Evolutionary conservation across 345 rosid genomes (phyloP).

Genomic region (Theobroma cacao): DNA sequence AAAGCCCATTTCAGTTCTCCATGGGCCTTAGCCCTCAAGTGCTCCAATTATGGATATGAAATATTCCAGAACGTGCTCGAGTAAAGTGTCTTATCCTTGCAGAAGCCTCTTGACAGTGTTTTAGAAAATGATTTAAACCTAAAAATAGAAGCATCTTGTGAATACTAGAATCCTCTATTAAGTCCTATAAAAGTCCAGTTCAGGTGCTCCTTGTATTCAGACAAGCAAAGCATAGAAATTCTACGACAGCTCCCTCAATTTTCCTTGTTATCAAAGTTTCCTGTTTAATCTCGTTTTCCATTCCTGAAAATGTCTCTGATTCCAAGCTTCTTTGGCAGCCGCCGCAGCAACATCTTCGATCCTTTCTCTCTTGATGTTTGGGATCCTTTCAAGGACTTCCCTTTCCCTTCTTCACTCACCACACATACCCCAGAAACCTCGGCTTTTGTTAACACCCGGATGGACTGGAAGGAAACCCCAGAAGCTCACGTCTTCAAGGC

Average conservation of each 20-base stretch:
- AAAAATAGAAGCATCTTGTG: background rate
- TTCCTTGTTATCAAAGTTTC: background rate
- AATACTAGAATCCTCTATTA: background rate
- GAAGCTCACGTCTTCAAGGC: constrained; percentile 21
- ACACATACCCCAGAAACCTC: background rate
- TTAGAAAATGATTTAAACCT: background rate
- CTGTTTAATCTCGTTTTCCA: background rate
- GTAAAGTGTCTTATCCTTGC: background rate
- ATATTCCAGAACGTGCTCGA: background rate
- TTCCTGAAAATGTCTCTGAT: constrained; percentile 15
- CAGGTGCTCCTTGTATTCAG: background rate
- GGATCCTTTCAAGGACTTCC: constrained; percentile 17
- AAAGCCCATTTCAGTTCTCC: background rate
- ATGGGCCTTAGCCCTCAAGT: background rate
- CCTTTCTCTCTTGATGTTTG: constrained; percentile 18
- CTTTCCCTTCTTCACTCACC: background rate
- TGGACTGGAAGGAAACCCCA: constrained; percentile 25
- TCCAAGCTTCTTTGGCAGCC: constrained; percentile 20
- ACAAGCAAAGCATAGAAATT: background rate
- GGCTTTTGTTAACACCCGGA: background rate
- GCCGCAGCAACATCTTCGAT: background rate
- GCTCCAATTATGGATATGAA: background rate
- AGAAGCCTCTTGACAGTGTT: background rate
- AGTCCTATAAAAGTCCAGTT: background rate
- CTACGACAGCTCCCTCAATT: background rate